Base-by-base conservation (phyloP, 208 protist species). In the Trypanosoma mega region DNA sequence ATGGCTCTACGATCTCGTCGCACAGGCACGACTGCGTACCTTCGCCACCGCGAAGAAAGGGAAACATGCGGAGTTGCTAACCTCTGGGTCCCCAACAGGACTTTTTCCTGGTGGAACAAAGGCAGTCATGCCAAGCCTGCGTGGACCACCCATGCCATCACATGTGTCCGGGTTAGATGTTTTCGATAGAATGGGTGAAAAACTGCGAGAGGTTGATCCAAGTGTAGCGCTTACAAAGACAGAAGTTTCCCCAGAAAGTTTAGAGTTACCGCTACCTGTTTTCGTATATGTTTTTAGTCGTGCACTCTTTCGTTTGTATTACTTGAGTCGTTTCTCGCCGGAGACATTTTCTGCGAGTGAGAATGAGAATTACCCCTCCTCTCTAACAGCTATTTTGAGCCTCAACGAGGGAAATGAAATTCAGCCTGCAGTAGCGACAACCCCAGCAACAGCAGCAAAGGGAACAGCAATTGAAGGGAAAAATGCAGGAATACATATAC, bases 281-380 rank as follows among this genome's bases (percentile, higher is more conserved):
- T 92, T 89, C 71, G 85, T 92, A 1, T 88, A 92, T 46, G 65
- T 92, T 2, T 58, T 89, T 24, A 87, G 81, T 67, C 72, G 85
- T 39, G 76, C 80, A 18, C 63, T 89, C 20, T 92, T 92, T 54
- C 64, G 65, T 12, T 41, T 77, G 18, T 68, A 73, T 46, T 92
- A 85, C 69, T 51, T 78, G 23, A 34, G 50, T 21, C 16, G 72
- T 41, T 92, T 89, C 51, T 79, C 85, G 7, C 8, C 67, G 1
- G 72, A 73, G 0, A 39, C 82, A 51, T 89, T 88, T 62, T 29
- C 34, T 1, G 21, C 6, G 6, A 16, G 8, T 39, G 34, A 39
- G 6, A 12, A 39, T n/a, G n/a, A n/a, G n/a, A n/a, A n/a, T n/a
- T n/a, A n/a, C n/a, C n/a, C n/a, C n/a, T n/a, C n/a, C n/a, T n/a